A percentile compares a stretch with the other conserved stretches of the same genome.
These are phyloP conservation scores for Gossypium turneri DNA, from an alignment of 345 rosid species.

Conservation along the genomic window DNA sequence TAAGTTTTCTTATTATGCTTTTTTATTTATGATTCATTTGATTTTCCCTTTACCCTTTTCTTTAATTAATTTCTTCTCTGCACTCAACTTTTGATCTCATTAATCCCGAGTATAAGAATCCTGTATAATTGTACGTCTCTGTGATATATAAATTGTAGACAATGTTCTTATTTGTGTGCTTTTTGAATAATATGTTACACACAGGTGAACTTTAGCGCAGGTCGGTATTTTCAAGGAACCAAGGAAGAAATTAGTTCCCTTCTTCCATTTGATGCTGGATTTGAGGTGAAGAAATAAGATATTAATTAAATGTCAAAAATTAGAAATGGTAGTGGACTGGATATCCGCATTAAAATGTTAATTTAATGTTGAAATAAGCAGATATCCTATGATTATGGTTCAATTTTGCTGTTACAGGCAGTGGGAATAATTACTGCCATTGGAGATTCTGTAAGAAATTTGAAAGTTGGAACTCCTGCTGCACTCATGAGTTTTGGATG, in stretches of 20 bases:
- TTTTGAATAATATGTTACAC: constrained; percentile 16
- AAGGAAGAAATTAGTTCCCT: constrained; percentile 33
- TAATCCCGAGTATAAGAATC: background rate
- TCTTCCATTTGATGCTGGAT: constrained; percentile 74
- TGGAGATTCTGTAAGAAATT: constrained; percentile 65
- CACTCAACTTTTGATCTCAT: background rate
- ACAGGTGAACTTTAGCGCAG: constrained; percentile 95
- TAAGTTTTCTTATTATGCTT: constrained; percentile 44
- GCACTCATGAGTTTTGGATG: constrained; percentile 85
- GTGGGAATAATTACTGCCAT: constrained; percentile 90
- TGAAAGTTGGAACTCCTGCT: constrained; percentile 87
- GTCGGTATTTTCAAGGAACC: constrained; percentile 72
- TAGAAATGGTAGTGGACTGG: background rate
- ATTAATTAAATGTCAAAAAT: background rate
- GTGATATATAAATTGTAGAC: background rate
- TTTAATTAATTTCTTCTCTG: constrained; percentile 4
- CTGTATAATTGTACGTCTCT: background rate
- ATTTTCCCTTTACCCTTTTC: constrained; percentile 33
- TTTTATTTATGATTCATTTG: constrained; percentile 86
- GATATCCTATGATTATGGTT: constrained; percentile 7
- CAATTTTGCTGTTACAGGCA: constrained; percentile 42
- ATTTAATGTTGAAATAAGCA: background rate
- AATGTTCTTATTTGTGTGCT: background rate
- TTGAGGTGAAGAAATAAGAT: constrained; percentile 52
- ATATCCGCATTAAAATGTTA: background rate